Base-by-base conservation (phyloP, 371 early-diverging fungal species). In the Thermomucor indicae-seudaticae region DNA sequence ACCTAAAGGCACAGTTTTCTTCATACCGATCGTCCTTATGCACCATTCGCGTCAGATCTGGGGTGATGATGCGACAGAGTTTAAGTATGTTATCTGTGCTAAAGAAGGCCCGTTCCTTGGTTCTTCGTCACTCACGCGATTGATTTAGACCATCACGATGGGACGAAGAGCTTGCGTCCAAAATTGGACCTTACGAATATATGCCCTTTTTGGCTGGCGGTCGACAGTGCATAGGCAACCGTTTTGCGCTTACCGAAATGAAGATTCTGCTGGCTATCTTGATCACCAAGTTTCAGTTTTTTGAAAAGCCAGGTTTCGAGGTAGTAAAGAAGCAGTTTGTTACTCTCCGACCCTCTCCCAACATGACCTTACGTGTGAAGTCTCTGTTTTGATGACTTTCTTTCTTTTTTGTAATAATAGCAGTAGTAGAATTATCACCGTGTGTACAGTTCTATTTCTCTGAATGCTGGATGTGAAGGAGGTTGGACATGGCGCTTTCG, bases 71-170 rank as follows among this genome's bases (percentile, higher is more conserved):
- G 83, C 70, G 2, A 59, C 74, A 34, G 74, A 72, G 23, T 87
- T 83, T 54, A n/a, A n/a, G n/a, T n/a, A n/a, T n/a, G n/a, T n/a
- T n/a, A n/a, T n/a, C n/a, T n/a, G n/a, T n/a, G n/a, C n/a, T n/a
- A n/a, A n/a, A n/a, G n/a, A n/a, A n/a, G n/a, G n/a, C n/a, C n/a
- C n/a, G n/a, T n/a, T n/a, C n/a, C n/a, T n/a, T n/a, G n/a, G n/a
- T n/a, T n/a, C n/a, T n/a, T n/a, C n/a, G n/a, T n/a, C n/a, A n/a
- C n/a, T n/a, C n/a, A n/a, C n/a, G n/a, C n/a, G n/a, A n/a, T n/a
- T n/a, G n/a, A n/a, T n/a, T n/a, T n/a, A 69, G 74, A 11, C 88
- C 88, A 14, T 73, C 67, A 11, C 71, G 88, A 30, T 87, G 88
- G 88, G 51, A 69, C 1, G 62, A 64, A 38, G 35, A 46, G 29